Conservation (phyloP, 1,139 yeast species). For the Saccharomyces hybrid region DNA sequence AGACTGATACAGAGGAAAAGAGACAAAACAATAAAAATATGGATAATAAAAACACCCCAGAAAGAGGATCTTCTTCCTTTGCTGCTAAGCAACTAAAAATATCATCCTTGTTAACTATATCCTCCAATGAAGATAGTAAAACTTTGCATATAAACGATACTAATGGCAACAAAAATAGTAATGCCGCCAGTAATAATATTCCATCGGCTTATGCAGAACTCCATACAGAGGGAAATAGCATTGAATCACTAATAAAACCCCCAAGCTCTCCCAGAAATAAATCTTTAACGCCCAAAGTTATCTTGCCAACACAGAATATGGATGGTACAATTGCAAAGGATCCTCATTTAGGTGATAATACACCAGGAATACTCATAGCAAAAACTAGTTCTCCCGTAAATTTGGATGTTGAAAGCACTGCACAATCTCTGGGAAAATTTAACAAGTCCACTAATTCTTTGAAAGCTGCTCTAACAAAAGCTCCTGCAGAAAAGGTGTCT, state of each 20-base stretch:
- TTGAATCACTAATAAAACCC: background rate
- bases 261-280: background rate
- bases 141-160: background rate
- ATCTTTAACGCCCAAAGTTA: constrained; percentile 8
- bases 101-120: constrained; percentile 7
- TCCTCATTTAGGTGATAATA: constrained; percentile 3
- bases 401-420: background rate
- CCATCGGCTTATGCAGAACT: background rate
- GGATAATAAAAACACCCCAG: background rate
- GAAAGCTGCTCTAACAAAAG: background rate
- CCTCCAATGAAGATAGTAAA: background rate
- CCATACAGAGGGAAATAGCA: background rate
- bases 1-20: background rate
- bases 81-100: constrained; percentile 4
- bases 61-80: constrained; percentile 4
- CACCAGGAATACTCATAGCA: constrained; percentile 13
- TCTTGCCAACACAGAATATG: constrained; percentile 19
- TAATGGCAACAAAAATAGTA: background rate
- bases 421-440: background rate
- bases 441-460: background rate
- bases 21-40: constrained; percentile 5
- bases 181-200: background rate
- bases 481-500: background rate
- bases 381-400: constrained; percentile 19
- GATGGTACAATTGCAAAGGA: constrained; percentile 3